Evolutionary conservation across 768 basidiomycete genomes (phyloP).

Genomic region (Rhodotorula diobovata): DNA sequence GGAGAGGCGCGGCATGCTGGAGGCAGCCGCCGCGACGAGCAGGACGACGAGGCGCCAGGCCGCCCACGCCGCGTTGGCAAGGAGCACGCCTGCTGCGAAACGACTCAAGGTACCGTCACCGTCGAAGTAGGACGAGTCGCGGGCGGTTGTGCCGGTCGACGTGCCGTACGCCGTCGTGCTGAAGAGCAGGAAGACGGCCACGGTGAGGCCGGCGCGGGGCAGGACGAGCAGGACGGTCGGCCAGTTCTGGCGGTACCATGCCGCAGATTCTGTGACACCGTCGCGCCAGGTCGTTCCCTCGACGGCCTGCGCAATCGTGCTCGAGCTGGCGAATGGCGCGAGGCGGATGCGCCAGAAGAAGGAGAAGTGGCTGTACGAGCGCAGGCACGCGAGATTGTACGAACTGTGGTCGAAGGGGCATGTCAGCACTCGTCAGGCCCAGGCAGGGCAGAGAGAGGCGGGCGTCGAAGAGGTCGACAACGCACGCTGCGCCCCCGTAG

Average conservation of each 20-base stretch:
- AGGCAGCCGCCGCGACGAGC: neutral
- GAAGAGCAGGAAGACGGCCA: constrained; percentile 32
- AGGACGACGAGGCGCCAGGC: constrained; percentile 22
- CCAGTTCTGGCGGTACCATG: constrained; percentile 36
- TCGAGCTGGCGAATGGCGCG: constrained; percentile 5
- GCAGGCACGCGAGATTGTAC: constrained; percentile 22
- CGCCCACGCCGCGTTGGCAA: constrained; percentile 29
- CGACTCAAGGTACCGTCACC: constrained; percentile 14
- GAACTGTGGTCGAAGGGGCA: no score
- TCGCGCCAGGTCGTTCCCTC: constrained; percentile 13
- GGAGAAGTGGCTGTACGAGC: constrained; percentile 21
- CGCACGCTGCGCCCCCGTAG: constrained; percentile 31
- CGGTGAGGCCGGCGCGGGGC: constrained; percentile 31
- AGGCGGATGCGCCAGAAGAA: constrained; percentile 31
- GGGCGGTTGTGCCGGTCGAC: neutral
- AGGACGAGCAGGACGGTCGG: constrained; percentile 34
- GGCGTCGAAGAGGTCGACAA: neutral
- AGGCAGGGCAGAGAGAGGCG: no score
- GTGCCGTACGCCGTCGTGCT: constrained; percentile 20
- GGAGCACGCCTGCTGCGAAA: constrained; percentile 24
- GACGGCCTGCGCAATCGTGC: constrained; percentile 4
- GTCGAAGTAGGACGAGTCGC: constrained; percentile 29
- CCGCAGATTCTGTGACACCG: constrained; percentile 14
- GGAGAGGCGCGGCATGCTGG: neutral
- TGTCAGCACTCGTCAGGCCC: no score